phyloP scores from a whole-genome alignment of 192 early-diverging fungal genomes.

The Radiomyces spectabilis region DNA sequence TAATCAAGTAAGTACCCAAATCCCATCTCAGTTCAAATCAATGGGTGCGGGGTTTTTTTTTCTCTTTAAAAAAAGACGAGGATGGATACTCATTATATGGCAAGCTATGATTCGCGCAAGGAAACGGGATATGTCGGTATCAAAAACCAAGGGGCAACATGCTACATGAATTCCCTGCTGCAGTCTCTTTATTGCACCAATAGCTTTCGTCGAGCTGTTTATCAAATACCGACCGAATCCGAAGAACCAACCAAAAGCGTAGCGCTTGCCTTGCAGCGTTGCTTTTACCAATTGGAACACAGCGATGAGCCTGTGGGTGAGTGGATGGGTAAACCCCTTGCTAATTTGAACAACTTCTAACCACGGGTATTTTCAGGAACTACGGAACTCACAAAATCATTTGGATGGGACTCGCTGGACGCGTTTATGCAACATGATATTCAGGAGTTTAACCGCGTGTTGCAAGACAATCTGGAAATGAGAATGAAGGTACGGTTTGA shows the following conservation, averaged over 20 bases:
- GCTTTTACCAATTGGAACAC: constrained; percentile 87
- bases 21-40: neutral
- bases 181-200: constrained; percentile 94
- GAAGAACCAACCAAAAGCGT: constrained; percentile 87
- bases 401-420: constrained; percentile 95
- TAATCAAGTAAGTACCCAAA: constrained; percentile 55
- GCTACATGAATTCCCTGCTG: constrained; percentile 97
- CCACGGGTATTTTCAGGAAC: constrained; percentile 40
- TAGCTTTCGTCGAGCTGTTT: constrained; percentile 87
- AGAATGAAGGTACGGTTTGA: constrained; percentile 92
- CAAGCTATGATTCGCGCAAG: constrained; percentile 80
- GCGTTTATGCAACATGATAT: constrained; percentile 98
- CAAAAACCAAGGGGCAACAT: constrained; percentile 97
- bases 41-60: neutral
- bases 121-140: constrained; percentile 90
- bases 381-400: constrained; percentile 91
- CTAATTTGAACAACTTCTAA: neutral
- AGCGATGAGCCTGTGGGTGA: constrained; percentile 58
- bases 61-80: neutral
- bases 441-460: constrained; percentile 93
- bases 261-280: constrained; percentile 85
- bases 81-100: neutral
- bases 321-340: neutral
- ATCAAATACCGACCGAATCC: constrained; percentile 84
- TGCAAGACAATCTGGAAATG: constrained; percentile 93